Conservation (phyloP, 371 early-diverging fungal species). For the Mortierella sp. region DNA sequence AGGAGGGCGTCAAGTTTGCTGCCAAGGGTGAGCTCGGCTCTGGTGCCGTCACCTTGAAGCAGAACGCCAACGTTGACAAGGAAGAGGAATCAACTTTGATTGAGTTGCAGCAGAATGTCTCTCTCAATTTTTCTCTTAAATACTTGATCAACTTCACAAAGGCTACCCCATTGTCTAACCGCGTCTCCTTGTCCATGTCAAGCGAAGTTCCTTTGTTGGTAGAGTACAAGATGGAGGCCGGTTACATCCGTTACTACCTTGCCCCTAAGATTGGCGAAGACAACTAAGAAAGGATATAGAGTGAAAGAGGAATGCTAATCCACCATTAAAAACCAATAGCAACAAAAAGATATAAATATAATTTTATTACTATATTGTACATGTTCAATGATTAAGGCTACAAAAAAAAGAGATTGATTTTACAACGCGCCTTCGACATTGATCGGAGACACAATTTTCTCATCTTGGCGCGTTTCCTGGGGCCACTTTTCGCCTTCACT, state of each 20-base stretch:
- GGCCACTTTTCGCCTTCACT: background rate
- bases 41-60: slow-evolving; percentile 88
- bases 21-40: slow-evolving; percentile 92
- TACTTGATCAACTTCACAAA: slow-evolving; percentile 96
- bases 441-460: background rate
- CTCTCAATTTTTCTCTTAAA: slow-evolving; percentile 93
- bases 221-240: slow-evolving; percentile 94
- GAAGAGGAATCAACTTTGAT: slow-evolving; percentile 83
- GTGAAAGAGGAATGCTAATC: background rate
- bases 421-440: slow-evolving; percentile 23
- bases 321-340: background rate
- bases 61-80: slow-evolving; percentile 81
- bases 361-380: background rate
- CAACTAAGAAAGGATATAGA: slow-evolving; percentile 11
- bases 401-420: background rate
- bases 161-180: slow-evolving; percentile 88
- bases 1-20: slow-evolving; percentile 94
- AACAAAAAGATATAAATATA: slow-evolving; percentile 13
- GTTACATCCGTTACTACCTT: slow-evolving; percentile 95
- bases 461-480: slow-evolving; percentile 1
- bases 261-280: slow-evolving; percentile 60
- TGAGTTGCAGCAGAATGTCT: slow-evolving; percentile 83
- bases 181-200: slow-evolving; percentile 87
- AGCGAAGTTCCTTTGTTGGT: slow-evolving; percentile 93
- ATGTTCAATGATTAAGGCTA: background rate